Conservation (phyloP, 2,329 filamentous ascomycete genomes). For the Diplodia corticola region DNA sequence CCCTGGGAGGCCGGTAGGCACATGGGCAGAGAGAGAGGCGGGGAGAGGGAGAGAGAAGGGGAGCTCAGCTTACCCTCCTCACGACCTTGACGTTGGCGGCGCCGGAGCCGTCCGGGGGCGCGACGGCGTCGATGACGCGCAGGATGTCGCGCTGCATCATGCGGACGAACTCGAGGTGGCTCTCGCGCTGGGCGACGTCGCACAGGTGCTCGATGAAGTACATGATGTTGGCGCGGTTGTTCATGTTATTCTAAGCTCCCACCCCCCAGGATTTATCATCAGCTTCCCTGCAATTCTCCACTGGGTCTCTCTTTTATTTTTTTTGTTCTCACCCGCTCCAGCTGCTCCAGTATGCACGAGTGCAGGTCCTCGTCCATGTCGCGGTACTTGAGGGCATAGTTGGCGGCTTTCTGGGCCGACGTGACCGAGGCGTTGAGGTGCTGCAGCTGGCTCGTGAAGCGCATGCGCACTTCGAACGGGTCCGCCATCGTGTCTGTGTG, state of each 20-base stretch:
- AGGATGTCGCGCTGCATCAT: constrained; percentile 97
- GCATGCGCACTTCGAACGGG: constrained; percentile 97
- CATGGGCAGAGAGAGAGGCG: no score
- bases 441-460: constrained; percentile 87
- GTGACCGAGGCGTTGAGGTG: constrained; percentile 88
- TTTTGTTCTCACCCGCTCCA: constrained; percentile 66
- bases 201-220: constrained; percentile 97
- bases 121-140: constrained; percentile 87
- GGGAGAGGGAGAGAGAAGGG: no score
- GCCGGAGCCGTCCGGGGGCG: constrained; percentile 80
- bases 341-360: constrained; percentile 93
- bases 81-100: constrained; percentile 94
- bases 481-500: constrained; percentile 73
- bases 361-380: constrained; percentile 97
- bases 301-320: no score
- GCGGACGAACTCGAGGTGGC: constrained; percentile 76
- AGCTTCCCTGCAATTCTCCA: background rate
- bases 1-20: no score
- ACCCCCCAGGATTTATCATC: no score
- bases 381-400: constrained; percentile 90
- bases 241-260: constrained; percentile 76
- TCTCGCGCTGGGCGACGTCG: constrained; percentile 76
- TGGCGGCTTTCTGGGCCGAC: constrained; percentile 86
- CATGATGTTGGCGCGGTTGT: constrained; percentile 97
- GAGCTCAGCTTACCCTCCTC: constrained; percentile 61